Evolutionary conservation across 1,284 basidiomycete species (phyloP).

Genomic region (Ustilago shanxiensis): DNA sequence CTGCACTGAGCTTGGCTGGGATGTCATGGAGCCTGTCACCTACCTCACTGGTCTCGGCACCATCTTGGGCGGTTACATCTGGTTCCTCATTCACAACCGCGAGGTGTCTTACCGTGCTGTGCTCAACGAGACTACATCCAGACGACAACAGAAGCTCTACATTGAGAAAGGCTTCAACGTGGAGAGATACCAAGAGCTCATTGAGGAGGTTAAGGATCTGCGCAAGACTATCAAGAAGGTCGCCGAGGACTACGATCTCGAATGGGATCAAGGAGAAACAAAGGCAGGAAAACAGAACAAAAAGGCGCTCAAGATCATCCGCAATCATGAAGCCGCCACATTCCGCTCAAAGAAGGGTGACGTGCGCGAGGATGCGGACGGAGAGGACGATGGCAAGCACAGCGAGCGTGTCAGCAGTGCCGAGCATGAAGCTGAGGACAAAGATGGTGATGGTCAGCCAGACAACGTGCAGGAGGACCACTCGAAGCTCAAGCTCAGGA

Average conservation of each 20-base stretch:
- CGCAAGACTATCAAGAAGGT: slow-evolving; percentile 59
- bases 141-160: slow-evolving; percentile 60
- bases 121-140: slow-evolving; percentile 61
- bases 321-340: slow-evolving; percentile 44
- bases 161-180: slow-evolving; percentile 60
- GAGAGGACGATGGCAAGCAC: slow-evolving; percentile 26
- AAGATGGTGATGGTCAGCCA: slow-evolving; percentile 53
- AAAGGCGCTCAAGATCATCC: slow-evolving; percentile 60
- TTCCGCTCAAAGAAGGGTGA: slow-evolving; percentile 25
- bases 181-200: slow-evolving; percentile 57
- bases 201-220: slow-evolving; percentile 62
- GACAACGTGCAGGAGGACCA: slow-evolving; percentile 42
- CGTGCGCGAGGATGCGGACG: slow-evolving; percentile 20
- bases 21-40: slow-evolving; percentile 58
- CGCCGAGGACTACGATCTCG: slow-evolving; percentile 63
- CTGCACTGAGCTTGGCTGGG: slow-evolving; percentile 58
- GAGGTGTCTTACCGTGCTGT: slow-evolving; percentile 63
- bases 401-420: not conserved
- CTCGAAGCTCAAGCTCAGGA: slow-evolving; percentile 40
- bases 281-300: slow-evolving; percentile 55
- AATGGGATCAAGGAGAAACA: slow-evolving; percentile 63
- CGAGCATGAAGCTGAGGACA: slow-evolving; percentile 47
- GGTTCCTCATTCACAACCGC: slow-evolving; percentile 63
- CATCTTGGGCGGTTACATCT: slow-evolving; percentile 60
- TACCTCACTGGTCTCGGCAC: slow-evolving; percentile 62